Evolutionary conservation across 495 filamentous ascomycete species (phyloP).

Genomic region (Penicillium parvum): DNA sequence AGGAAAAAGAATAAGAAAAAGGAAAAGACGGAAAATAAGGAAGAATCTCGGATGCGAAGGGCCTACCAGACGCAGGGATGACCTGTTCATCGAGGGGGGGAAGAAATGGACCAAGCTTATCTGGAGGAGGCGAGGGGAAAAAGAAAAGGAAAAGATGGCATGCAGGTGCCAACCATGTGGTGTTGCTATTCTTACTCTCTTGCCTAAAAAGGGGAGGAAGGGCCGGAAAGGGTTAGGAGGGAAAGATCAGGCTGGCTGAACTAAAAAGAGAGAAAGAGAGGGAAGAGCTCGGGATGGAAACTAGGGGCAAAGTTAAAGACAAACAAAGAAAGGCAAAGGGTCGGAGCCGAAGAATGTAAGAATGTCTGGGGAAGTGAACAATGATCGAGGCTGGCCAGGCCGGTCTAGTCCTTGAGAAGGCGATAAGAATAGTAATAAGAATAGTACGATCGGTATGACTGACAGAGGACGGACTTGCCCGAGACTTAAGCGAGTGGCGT

Average conservation of each 20-base stretch:
- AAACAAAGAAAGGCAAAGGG: too few relatives aligned
- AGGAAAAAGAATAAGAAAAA: not conserved
- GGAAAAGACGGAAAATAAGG: conserved; percentile 4
- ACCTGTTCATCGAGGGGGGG: too few relatives aligned
- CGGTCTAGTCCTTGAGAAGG: conserved; percentile 21
- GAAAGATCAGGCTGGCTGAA: conserved; percentile 6
- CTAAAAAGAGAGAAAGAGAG: not conserved
- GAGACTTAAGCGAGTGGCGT: conserved; percentile 32
- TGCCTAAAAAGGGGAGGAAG: not conserved
- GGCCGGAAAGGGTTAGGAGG: not conserved
- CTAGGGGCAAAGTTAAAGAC: not conserved
- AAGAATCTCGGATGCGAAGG: too few relatives aligned
- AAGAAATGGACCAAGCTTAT: not conserved
- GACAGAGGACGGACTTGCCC: conserved; percentile 33
- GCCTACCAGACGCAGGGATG: too few relatives aligned
- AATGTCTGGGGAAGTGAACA: conserved; percentile 13
- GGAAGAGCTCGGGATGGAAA: conserved; percentile 2
- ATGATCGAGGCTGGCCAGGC: conserved; percentile 4
- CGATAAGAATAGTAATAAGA: too few relatives aligned
- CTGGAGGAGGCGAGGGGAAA: not conserved
- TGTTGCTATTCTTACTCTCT: conserved; percentile 15
- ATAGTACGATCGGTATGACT: too few relatives aligned
- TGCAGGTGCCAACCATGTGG: conserved; percentile 45
- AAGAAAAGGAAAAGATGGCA: conserved; percentile 15
- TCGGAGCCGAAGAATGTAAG: conserved; percentile 24